phyloP scores from a whole-genome alignment of 2,329 filamentous ascomycete species.

The Sporothrix dimorphospora region DNA sequence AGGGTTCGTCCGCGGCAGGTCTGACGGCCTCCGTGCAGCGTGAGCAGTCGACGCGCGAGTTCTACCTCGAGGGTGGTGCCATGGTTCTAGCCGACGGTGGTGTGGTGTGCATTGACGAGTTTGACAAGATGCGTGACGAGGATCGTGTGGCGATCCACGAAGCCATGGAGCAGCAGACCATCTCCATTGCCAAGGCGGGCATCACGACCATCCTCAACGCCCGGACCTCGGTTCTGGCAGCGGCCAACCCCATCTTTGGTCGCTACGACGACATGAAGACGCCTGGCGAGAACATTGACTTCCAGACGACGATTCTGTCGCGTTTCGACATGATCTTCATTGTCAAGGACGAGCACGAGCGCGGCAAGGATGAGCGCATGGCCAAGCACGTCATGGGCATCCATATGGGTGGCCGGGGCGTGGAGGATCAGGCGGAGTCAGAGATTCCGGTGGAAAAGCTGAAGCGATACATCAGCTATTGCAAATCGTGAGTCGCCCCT shows the following conservation, averaged over 20 bases:
- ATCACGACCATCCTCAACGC: slow-evolving; percentile 98
- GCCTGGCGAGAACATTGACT: slow-evolving; percentile 98
- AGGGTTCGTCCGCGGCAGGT: slow-evolving; percentile 96
- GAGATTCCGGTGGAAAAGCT: slow-evolving; percentile 96
- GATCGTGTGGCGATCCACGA: slow-evolving; percentile 98
- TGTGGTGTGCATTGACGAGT: slow-evolving; percentile 98
- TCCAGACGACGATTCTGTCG: slow-evolving; percentile 96
- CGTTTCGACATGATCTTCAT: slow-evolving; percentile 99
- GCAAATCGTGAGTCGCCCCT: slow-evolving; percentile 71
- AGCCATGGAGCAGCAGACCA: slow-evolving; percentile 99
- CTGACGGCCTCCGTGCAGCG: slow-evolving; percentile 95
- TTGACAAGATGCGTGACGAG: slow-evolving; percentile 99
- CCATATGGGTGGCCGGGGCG: slow-evolving; percentile 85
- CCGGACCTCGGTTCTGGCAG: slow-evolving; percentile 89
- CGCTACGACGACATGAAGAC: slow-evolving; percentile 98
- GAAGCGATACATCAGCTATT: slow-evolving; percentile 96
- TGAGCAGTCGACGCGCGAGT: slow-evolving; percentile 88
- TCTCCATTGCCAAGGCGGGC: slow-evolving; percentile 97
- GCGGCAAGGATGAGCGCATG: slow-evolving; percentile 86
- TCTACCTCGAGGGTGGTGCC: slow-evolving; percentile 96
- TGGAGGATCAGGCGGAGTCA: slow-evolving; percentile 80
- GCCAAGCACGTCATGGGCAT: slow-evolving; percentile 97
- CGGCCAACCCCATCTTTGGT: slow-evolving; percentile 96
- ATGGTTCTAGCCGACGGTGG: slow-evolving; percentile 98
- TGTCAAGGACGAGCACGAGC: slow-evolving; percentile 91